Evolutionary conservation across 2,329 filamentous ascomycete species (phyloP), one percentile per base, ranked within the genome.

Genomic region (Paramyrothecium sp.): DNA sequence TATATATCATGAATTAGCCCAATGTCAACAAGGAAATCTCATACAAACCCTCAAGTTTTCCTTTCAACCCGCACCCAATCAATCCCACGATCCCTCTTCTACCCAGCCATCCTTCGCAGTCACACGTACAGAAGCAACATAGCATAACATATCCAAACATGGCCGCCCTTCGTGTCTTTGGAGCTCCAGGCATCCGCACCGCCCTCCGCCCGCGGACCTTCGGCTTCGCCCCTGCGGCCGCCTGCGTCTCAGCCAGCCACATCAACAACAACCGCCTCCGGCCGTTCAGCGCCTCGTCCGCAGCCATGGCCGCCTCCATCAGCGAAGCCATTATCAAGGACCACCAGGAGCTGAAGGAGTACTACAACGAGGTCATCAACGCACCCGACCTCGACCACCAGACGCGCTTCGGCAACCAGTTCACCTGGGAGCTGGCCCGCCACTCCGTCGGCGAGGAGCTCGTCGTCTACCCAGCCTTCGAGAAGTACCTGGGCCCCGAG

Each of bases 391-490:
- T 68, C 4, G 73, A 79, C 26, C 69, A 75, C 7, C 69, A 74
- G 61, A 63, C 66, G n/a, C 71, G 71, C 20, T 80, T 72, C 58
- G 73, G 74, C 10, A 82, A 82, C 49, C 73, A 76, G 48, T 80
- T 81, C 53, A 70, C 73, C 1, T 81, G 78, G 80, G 78, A 81
- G 53, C 66, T 82, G 0, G 76, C 78, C 1, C 72, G 79, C 2
- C 79, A 81, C 61, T 77, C 76, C 0, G 69, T 81, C n/a, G 71
- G 71, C 7, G 78, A 82, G 58, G 78, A 82, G 60, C 63, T 81
- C 0, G 71, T 85, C 11, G 71, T 85, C 1, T 84, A 85, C 58
- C 82, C 83, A 0, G 81, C 78, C 2, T 70, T 85, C 19, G 79
- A 83, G 63, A 76, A 78, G 57, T 67, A 81, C 55, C 60, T 84